phyloP scores from a whole-genome alignment of 1,284 basidiomycete genomes.

The Vanrija pseudolonga region DNA sequence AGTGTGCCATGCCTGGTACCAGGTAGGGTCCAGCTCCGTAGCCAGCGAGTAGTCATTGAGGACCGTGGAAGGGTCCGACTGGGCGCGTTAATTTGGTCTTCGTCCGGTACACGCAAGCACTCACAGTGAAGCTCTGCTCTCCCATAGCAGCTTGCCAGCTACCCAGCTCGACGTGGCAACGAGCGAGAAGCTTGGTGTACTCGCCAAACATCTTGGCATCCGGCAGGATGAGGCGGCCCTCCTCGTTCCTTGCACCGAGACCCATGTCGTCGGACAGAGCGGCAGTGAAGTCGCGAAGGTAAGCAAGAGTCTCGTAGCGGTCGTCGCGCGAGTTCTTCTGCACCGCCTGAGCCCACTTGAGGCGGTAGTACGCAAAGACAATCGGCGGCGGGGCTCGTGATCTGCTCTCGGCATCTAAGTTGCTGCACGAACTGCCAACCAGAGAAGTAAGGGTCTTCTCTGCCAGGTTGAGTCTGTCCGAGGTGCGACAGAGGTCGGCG shows the following conservation, averaged over 20 bases:
- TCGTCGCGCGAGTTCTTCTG: conserved; percentile 24
- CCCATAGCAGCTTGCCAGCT: conserved; percentile 86
- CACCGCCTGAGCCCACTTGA: conserved; percentile 84
- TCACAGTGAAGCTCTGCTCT: conserved; percentile 55
- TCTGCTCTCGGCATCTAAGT: conserved; percentile 51
- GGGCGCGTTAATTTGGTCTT: neutral
- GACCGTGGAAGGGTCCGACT: conserved; percentile 73
- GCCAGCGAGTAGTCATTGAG: conserved; percentile 80
- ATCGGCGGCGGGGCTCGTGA: conserved; percentile 87
- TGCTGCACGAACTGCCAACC: conserved; percentile 58
- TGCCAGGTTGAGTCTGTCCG: conserved; percentile 79
- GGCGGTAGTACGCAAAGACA: conserved; percentile 95
- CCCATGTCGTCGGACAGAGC: conserved; percentile 73
- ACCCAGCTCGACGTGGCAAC: conserved; percentile 95
- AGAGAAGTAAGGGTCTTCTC: conserved; percentile 97
- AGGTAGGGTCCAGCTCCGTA: conserved; percentile 85
- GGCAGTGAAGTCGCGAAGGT: conserved; percentile 78
- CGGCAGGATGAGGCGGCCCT: conserved; percentile 50
- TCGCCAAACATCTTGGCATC: conserved; percentile 64
- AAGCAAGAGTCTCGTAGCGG: conserved; percentile 66
- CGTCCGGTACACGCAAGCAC: conserved; percentile 29
- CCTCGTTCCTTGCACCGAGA: conserved; percentile 55
- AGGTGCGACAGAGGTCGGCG: conserved; percentile 81
- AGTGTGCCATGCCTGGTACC: conserved; percentile 99
- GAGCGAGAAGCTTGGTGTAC: conserved; percentile 81